Percentiles rank a stretch among this genome's conserved stretches.
Conservation (phyloP, 2,329 filamentous ascomycete species). For the Lachnum nothofagi region DNA sequence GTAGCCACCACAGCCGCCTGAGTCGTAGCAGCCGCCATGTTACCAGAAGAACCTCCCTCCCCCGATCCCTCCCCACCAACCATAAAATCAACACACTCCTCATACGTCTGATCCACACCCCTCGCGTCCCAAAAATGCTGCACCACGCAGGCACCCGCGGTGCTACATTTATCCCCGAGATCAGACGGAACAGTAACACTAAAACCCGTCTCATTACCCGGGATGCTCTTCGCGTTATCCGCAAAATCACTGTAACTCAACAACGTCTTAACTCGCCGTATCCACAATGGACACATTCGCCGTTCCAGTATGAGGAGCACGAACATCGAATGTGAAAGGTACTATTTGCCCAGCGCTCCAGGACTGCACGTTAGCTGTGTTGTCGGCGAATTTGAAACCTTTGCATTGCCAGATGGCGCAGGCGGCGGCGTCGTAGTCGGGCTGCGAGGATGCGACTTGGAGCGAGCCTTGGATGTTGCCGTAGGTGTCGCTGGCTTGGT, state of each 20-base stretch:
- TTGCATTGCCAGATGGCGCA: constrained; percentile 46
- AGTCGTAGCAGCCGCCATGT: constrained; percentile 48
- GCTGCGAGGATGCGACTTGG: constrained; percentile 35
- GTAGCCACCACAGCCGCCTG: constrained; percentile 34
- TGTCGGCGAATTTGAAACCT: constrained; percentile 43
- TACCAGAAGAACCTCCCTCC: constrained; percentile 37
- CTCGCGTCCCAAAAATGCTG: constrained; percentile 51
- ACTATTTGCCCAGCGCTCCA: constrained; percentile 42
- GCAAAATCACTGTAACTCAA: constrained; percentile 47
- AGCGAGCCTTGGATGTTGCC: constrained; percentile 35
- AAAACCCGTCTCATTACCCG: constrained; percentile 44
- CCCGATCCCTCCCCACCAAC: background rate
- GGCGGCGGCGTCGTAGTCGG: constrained; percentile 20
- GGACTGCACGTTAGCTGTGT: constrained; percentile 39
- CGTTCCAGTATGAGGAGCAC: constrained; percentile 47
- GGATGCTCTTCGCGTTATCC: constrained; percentile 39
- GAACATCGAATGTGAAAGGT: constrained; percentile 38
- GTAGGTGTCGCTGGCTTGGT: constrained; percentile 26
- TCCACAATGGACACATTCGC: constrained; percentile 53
- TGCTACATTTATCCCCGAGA: constrained; percentile 34
- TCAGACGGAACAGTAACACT: constrained; percentile 51
- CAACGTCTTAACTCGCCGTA: constrained; percentile 41
- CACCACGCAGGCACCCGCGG: constrained; percentile 35
- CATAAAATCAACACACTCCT: constrained; percentile 49
- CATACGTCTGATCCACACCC: constrained; percentile 50